phyloP scores from a whole-genome alignment of 2,329 filamentous ascomycete species.

The Fusarium oxysporum region DNA sequence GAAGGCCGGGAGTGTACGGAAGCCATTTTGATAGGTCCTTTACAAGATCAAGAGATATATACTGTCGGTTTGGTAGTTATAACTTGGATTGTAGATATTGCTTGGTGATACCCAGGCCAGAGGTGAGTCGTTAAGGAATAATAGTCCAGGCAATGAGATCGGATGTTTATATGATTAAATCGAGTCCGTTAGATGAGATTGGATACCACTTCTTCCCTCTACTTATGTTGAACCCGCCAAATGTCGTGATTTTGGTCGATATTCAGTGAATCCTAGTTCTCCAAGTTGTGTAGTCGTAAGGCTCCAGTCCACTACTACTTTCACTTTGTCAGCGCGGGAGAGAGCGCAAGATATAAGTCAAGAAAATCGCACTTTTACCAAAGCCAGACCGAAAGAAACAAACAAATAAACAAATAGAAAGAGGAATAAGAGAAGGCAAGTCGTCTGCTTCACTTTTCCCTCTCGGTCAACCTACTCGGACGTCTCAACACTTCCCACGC shows the following conservation, averaged over 20 bases:
- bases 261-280: background rate
- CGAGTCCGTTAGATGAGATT: background rate
- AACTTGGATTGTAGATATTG: background rate
- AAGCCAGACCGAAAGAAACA: background rate
- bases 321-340: background rate
- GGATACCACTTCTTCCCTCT: background rate
- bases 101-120: background rate
- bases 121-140: background rate
- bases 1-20: constrained; percentile 56
- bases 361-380: background rate
- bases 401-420: background rate
- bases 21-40: constrained; percentile 45
- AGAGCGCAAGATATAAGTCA: constrained; percentile 21
- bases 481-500: constrained; percentile 25
- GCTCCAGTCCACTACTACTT: background rate
- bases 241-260: constrained; percentile 12
- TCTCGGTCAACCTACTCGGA: constrained; percentile 47
- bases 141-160: background rate
- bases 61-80: background rate
- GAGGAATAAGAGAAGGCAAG: constrained; percentile 12
- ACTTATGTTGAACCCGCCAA: background rate
- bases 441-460: constrained; percentile 27
- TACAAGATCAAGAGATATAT: background rate
- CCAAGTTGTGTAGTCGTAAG: background rate
- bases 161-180: background rate